Evolutionary conservation across 768 basidiomycete genomes (phyloP).

Genomic region (Tricholoma bakamatsutake): DNA sequence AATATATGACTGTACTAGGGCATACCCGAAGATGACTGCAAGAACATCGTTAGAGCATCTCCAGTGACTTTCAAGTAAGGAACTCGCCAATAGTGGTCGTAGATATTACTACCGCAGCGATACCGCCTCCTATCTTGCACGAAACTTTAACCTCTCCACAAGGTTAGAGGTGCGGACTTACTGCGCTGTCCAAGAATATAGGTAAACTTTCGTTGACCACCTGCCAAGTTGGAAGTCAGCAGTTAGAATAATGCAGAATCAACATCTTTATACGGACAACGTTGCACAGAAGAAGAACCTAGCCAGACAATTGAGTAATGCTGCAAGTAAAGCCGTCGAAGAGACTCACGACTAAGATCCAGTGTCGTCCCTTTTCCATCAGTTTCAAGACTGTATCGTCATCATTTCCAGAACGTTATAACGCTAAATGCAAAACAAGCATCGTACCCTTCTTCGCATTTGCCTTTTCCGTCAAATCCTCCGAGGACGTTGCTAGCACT

Average conservation of each 20-base stretch:
- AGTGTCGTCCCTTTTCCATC: conserved; percentile 70
- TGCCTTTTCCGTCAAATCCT: conserved; percentile 56
- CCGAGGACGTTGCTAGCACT: conserved; percentile 77
- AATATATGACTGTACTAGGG: conserved; percentile 2
- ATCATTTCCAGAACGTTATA: neutral
- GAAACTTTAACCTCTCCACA: neutral
- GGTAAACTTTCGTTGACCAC: conserved; percentile 81
- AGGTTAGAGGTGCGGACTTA: conserved; percentile 23
- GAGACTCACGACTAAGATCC: conserved; percentile 84
- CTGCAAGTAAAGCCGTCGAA: neutral
- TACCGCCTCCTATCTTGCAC: conserved; percentile 50
- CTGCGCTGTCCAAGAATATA: conserved; percentile 75
- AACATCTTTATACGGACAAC: conserved; percentile 47
- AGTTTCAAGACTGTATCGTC: conserved; percentile 40
- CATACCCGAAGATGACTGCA: conserved; percentile 78
- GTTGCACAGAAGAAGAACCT: conserved; percentile 86
- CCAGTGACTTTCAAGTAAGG: neutral
- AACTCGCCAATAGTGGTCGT: conserved; percentile 63
- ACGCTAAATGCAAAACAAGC: neutral
- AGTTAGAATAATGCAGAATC: neutral
- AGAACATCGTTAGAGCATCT: conserved; percentile 1
- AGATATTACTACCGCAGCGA: conserved; percentile 74
- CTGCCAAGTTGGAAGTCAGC: conserved; percentile 29
- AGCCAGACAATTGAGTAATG: neutral
- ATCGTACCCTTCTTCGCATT: conserved; percentile 66